These are phyloP conservation scores for Podila epigama DNA, from an alignment of 192 early-diverging fungal species.

Conservation along the genomic window DNA sequence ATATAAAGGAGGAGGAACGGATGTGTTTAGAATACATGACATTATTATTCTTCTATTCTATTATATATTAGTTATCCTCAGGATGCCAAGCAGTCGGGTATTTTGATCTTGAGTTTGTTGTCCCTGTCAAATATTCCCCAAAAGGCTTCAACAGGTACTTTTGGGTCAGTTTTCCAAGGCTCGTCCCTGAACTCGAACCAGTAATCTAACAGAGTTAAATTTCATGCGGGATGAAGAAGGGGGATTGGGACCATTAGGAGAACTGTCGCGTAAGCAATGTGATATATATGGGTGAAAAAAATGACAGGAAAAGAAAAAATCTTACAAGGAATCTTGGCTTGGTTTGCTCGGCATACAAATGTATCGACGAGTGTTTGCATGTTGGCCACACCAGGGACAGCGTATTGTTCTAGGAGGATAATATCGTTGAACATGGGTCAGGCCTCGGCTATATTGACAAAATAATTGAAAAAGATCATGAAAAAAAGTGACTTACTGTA, in stretches of 20 bases:
- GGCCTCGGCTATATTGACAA: no score
- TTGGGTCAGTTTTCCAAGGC: conserved; percentile 50
- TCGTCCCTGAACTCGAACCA: conserved; percentile 56
- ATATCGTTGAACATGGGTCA: not conserved
- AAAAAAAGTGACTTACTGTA: not conserved
- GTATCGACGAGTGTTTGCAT: conserved; percentile 39
- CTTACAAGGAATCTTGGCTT: conserved; percentile 32
- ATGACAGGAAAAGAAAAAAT: not conserved
- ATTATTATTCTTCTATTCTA: no score
- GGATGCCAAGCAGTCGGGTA: conserved; percentile 43
- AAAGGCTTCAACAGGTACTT: conserved; percentile 26
- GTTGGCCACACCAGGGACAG: conserved; percentile 44
- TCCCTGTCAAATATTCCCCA: conserved; percentile 52
- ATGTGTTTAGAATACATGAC: no score
- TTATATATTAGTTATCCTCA: no score
- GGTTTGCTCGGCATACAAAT: conserved; percentile 48
- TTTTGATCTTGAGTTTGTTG: conserved; percentile 43
- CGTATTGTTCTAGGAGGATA: not conserved
- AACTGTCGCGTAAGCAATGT: no score
- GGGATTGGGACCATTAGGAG: not conserved
- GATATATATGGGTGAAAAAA: not conserved
- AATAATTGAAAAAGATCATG: not conserved
- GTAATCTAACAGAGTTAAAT: conserved; percentile 20
- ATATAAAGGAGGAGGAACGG: no score
- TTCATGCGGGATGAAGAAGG: not conserved